A percentile compares a stretch with the other conserved stretches of the same genome.
These are phyloP conservation scores for Epichloe sibirici DNA, from an alignment of 2,329 filamentous ascomycete species.

Conservation along the genomic window DNA sequence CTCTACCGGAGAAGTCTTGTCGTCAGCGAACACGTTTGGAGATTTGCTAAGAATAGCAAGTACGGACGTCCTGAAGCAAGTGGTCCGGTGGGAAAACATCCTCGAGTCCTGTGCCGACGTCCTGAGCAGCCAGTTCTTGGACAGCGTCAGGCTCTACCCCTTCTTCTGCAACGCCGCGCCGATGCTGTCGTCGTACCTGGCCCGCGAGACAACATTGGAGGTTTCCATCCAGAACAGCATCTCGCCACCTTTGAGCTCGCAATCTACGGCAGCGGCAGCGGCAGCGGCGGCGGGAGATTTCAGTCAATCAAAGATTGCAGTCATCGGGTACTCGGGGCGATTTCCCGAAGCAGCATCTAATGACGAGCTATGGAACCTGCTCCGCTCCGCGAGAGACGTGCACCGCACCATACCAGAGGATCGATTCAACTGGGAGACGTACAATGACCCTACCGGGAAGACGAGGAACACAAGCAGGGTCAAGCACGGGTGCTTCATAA, in stretches of 20 bases:
- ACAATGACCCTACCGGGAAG: conserved; percentile 54
- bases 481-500: conserved; percentile 54
- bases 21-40: no score
- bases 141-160: not conserved
- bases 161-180: not conserved
- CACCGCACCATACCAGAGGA: conserved; percentile 47
- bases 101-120: no score
- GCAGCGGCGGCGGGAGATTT: no score
- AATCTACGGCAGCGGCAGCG: no score
- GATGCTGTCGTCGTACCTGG: not conserved
- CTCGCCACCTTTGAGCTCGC: no score
- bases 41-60: no score
- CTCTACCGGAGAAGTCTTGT: no score
- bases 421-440: conserved; percentile 52
- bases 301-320: conserved; percentile 40
- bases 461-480: conserved; percentile 54
- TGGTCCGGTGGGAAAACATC: no score
- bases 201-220: no score
- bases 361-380: conserved; percentile 45
- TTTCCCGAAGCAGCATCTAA: conserved; percentile 24
- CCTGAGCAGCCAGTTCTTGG: not conserved
- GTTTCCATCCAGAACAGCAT: no score
- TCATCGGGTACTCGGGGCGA: conserved; percentile 49
- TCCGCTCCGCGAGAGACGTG: conserved; percentile 45
- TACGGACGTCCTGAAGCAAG: no score